Percentiles rank a stretch among this genome's conserved stretches.
Evolutionary conservation across 371 early-diverging fungal genomes (phyloP).

Genomic region (Caulochytrium protostelioides): DNA sequence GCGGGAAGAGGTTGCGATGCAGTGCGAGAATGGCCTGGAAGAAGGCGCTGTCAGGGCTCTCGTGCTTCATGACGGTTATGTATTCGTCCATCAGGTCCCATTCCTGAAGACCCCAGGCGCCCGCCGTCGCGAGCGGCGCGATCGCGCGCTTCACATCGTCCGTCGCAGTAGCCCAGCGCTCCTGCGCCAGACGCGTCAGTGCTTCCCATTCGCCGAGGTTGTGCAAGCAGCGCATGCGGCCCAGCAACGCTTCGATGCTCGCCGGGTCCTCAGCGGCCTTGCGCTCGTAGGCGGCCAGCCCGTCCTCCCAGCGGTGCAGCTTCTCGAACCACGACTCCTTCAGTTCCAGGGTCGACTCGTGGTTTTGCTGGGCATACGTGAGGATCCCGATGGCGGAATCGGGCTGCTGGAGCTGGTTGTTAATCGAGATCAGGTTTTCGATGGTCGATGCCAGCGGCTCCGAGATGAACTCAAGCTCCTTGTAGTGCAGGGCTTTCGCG

Average conservation of each 20-base stretch:
- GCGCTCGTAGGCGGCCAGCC: slow-evolving; percentile 62
- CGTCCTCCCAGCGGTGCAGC: slow-evolving; percentile 86
- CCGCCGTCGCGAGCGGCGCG: slow-evolving; percentile 76
- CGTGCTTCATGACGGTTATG: slow-evolving; percentile 52
- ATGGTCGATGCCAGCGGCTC: slow-evolving; percentile 69
- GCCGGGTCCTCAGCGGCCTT: slow-evolving; percentile 56
- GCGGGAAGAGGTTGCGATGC: slow-evolving; percentile 53
- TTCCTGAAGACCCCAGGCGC: slow-evolving; percentile 82
- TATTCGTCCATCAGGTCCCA: slow-evolving; percentile 84
- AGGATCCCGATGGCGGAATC: slow-evolving; percentile 92
- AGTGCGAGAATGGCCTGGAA: slow-evolving; percentile 63
- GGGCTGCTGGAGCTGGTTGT: slow-evolving; percentile 82
- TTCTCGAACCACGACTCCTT: slow-evolving; percentile 89
- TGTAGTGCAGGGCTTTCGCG: slow-evolving; percentile 85
- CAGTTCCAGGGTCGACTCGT: slow-evolving; percentile 62
- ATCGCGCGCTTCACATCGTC: slow-evolving; percentile 25
- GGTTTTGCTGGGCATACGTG: slow-evolving; percentile 65
- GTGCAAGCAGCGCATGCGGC: slow-evolving; percentile 82
- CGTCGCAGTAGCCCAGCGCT: slow-evolving; percentile 46
- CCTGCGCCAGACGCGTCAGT: slow-evolving; percentile 53
- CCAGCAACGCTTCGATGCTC: slow-evolving; percentile 48
- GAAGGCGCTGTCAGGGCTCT: slow-evolving; percentile 31
- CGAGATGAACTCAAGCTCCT: slow-evolving; percentile 80
- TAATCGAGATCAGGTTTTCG: slow-evolving; percentile 79
- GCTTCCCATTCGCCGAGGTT: slow-evolving; percentile 85